phyloP scores from a whole-genome alignment of 1,139 yeast genomes.

The Scheffersomyces illinoinensis region DNA sequence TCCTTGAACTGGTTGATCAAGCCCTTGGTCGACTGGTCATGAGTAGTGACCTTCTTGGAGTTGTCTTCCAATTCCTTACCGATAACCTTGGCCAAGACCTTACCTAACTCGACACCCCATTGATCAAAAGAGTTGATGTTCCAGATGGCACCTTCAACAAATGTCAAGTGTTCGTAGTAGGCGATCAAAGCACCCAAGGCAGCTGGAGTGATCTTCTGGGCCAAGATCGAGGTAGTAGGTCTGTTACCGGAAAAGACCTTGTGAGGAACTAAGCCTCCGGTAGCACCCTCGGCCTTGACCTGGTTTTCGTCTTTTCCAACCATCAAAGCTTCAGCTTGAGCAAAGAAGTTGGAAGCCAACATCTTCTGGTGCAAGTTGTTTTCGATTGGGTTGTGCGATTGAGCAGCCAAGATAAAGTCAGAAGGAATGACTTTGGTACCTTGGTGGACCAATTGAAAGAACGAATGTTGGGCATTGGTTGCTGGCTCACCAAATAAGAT shows the following conservation, averaged over 20 bases:
- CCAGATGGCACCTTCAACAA: conserved; percentile 99
- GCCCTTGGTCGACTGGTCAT: conserved; percentile 89
- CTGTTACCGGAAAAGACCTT: conserved; percentile 96
- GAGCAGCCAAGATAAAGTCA: conserved; percentile 94
- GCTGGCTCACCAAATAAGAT: conserved; percentile 98
- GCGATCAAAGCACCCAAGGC: conserved; percentile 94
- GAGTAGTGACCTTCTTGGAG: conserved; percentile 53
- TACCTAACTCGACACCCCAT: conserved; percentile 99
- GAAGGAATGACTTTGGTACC: conserved; percentile 97
- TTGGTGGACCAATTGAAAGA: conserved; percentile 99
- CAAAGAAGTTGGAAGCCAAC: conserved; percentile 98
- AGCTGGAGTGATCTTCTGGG: conserved; percentile 95
- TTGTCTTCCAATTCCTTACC: conserved; percentile 79
- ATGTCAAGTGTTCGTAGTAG: conserved; percentile 95
- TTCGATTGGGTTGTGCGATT: conserved; percentile 97
- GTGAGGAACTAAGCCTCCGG: conserved; percentile 86
- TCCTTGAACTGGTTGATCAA: conserved; percentile 92
- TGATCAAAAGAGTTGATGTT: conserved; percentile 98
- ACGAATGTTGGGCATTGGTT: conserved; percentile 97
- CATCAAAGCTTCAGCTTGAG: conserved; percentile 97
- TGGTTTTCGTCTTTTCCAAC: conserved; percentile 87
- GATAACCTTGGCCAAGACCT: conserved; percentile 94
- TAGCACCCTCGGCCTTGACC: conserved; percentile 89
- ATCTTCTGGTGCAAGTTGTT: conserved; percentile 91
- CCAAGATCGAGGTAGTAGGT: conserved; percentile 96